phyloP scores from a whole-genome alignment of 1,284 basidiomycete species.

The Prillingera fragicola region DNA sequence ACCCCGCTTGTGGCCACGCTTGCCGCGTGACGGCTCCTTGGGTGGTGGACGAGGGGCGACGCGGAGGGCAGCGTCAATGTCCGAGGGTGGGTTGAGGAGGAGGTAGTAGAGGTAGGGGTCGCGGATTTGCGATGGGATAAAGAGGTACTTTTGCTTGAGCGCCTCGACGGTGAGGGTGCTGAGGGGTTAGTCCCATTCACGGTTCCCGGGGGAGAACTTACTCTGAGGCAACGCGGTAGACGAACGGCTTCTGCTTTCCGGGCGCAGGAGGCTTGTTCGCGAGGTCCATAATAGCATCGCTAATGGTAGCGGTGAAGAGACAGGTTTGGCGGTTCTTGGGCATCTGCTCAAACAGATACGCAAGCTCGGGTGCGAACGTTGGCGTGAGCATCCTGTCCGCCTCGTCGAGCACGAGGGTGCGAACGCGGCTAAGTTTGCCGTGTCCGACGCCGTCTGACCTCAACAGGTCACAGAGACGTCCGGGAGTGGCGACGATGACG shows the following conservation, averaged over 20 bases:
- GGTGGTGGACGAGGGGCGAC: conserved; percentile 35
- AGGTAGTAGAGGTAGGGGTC: conserved; percentile 90
- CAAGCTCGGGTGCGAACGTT: conserved; percentile 83
- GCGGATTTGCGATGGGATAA: conserved; percentile 90
- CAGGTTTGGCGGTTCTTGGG: conserved; percentile 88
- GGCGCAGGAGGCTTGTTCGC: conserved; percentile 66
- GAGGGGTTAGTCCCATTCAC: conserved; percentile 1
- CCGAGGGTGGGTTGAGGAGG: conserved; percentile 78
- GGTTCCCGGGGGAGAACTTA: conserved; percentile 48
- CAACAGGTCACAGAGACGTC: conserved; percentile 86
- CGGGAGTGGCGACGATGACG: conserved; percentile 92
- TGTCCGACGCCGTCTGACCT: conserved; percentile 65
- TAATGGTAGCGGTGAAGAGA: conserved; percentile 93
- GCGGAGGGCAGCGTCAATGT: conserved; percentile 51
- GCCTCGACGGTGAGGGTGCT: conserved; percentile 81
- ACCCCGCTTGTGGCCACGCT: conserved; percentile 25
- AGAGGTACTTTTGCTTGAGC: conserved; percentile 82
- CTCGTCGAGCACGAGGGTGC: conserved; percentile 90
- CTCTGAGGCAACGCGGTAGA: conserved; percentile 75
- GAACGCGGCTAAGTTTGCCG: conserved; percentile 78
- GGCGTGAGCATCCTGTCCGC: conserved; percentile 88
- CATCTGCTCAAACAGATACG: conserved; percentile 69
- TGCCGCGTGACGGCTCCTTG: conserved; percentile 6
- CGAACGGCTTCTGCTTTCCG: conserved; percentile 81
- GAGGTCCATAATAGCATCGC: conserved; percentile 75